Base-by-base conservation (phyloP, 2,329 filamentous ascomycete species). In the Cylindrodendrum hubeiense region DNA sequence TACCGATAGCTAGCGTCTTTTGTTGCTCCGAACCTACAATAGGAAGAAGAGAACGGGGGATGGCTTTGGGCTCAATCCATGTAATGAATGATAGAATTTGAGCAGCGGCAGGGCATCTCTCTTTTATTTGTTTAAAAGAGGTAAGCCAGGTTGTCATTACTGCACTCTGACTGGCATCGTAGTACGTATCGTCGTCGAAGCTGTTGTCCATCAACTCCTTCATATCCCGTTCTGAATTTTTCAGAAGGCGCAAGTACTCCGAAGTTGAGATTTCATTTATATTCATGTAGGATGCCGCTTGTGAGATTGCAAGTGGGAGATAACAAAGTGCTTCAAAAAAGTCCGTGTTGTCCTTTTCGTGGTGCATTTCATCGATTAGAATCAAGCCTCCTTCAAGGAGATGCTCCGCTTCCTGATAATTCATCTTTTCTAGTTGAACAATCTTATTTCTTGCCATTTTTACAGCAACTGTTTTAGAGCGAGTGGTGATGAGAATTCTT, bases 221-320 rank as follows among this genome's bases (percentile, higher is more conserved):
- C 41, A 70, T 63, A 9, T 79, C 71, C 17, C 80, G 33, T 12
- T 82, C 75, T 0, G 75, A 77, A 9, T 66, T 68, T 3, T 63
- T 59, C 9, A 82, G 68, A 0, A 82, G 74, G 2, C 34, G 51
- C 4, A 83, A 12, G 22, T 84, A 84, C 46, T 76, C 62, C 1
- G 21, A 7, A 6, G 79, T 58, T 1, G 74, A 28, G 21, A 71
- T 66, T 4, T 71, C 63, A 37, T 69, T 78, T 19, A 63, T 62
- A 49, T 79, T 81, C 21, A 85, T 71, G 57, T 82, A 85, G 9
- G 81, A 80, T 3, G 78, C 76, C 17, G 81, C 78, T 72, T 83
- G 78, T 5, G 68, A 71, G 17, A 83, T 82, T 5, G 77, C 78
- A 3, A 80, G 73, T 1, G 81, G 81, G n/a, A 84, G 74, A 50